Evolutionary conservation across 73 alveolate genomes (phyloP).

Genomic region (Tetrahymena thermophila): DNA sequence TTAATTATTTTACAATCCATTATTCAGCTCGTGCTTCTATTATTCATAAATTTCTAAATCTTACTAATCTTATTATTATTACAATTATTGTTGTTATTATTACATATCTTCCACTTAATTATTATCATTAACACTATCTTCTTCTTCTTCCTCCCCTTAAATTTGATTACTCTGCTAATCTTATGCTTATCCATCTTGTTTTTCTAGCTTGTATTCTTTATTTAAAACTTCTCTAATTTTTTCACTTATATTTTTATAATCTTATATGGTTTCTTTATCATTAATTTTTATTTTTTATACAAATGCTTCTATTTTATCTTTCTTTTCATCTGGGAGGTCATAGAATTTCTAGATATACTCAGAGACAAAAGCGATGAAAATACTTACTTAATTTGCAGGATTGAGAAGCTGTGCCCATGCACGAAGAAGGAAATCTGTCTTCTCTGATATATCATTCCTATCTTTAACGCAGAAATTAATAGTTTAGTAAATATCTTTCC

Average conservation of each 20-base stretch:
- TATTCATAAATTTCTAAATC: background rate
- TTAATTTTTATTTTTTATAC: too few species aligned
- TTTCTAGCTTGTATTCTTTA: background rate
- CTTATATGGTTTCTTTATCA: too few species aligned
- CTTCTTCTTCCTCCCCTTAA: background rate
- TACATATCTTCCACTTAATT: too few species aligned
- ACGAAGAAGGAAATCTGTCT: background rate
- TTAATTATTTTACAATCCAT: too few species aligned
- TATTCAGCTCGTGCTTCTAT: background rate
- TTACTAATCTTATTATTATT: too few species aligned
- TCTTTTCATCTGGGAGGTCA: background rate
- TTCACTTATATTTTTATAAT: background rate
- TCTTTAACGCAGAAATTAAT: background rate
- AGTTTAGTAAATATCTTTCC: background rate
- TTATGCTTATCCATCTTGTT: background rate
- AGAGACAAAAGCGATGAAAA: background rate
- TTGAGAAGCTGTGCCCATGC: background rate
- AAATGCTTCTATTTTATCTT: background rate
- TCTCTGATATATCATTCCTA: background rate
- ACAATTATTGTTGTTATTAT: too few species aligned
- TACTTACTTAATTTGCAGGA: background rate
- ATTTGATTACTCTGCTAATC: background rate
- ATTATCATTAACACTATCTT: background rate
- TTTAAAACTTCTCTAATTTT: background rate
- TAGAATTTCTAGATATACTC: background rate